Evolutionary conservation across 495 filamentous ascomycete species (phyloP).

Genomic region (Hyaloscypha bicolor): DNA sequence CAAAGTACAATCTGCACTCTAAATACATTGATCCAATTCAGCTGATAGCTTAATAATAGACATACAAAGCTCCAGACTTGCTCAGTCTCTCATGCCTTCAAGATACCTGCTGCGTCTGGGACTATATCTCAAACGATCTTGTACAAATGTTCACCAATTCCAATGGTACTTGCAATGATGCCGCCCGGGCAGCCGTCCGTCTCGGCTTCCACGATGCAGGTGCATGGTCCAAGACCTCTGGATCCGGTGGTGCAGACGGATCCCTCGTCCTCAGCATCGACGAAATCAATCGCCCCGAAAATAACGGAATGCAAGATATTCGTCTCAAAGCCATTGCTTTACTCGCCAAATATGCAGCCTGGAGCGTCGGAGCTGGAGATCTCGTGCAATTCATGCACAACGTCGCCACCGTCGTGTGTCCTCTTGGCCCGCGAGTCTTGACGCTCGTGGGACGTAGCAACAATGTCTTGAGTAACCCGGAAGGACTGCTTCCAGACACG

Average conservation of each 20-base stretch:
- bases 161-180: conserved; percentile 28
- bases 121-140: conserved; percentile 43
- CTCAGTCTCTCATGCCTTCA: too few species aligned
- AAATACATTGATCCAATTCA: too few species aligned
- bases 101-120: conserved; percentile 47
- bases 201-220: conserved; percentile 42
- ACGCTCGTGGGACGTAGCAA: conserved; percentile 44
- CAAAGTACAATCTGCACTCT: too few species aligned
- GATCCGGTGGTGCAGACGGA: conserved; percentile 38
- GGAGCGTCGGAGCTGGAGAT: conserved; percentile 38
- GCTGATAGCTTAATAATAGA: too few species aligned
- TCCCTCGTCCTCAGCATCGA: conserved; percentile 32
- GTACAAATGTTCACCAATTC: conserved; percentile 29
- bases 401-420: conserved; percentile 36
- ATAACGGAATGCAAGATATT: conserved; percentile 35
- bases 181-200: conserved; percentile 37
- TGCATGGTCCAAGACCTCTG: conserved; percentile 33
- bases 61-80: too few species aligned
- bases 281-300: conserved; percentile 32
- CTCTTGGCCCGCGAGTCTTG: conserved; percentile 39
- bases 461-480: conserved; percentile 32
- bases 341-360: conserved; percentile 32
- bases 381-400: conserved; percentile 35
- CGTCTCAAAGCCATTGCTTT: conserved; percentile 23
- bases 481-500: conserved; percentile 40